Percentiles rank a stretch among this genome's conserved stretches.
Conservation (phyloP, 2,329 filamentous ascomycete species). For the Acephala macrosclerotiorum region DNA sequence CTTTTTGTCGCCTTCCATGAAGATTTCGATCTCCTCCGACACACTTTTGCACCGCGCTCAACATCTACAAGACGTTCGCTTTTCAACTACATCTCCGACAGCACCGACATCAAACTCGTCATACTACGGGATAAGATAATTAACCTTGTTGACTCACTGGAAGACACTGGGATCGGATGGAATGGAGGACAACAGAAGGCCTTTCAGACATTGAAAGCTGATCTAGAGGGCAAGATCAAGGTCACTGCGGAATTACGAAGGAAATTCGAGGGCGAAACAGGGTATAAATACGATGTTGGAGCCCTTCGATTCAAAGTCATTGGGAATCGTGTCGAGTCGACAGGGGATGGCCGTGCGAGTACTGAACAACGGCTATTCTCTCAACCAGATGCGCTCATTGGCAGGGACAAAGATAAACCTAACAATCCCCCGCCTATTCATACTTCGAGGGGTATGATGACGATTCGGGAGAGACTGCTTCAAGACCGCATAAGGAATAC, state of each 20-base stretch:
- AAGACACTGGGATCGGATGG: neutral
- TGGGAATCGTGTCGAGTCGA: neutral
- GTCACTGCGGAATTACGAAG: neutral
- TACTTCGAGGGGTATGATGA: neutral
- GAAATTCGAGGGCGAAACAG: neutral
- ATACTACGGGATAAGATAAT: neutral
- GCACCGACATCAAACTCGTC: neutral
- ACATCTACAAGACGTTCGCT: neutral
- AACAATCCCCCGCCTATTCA: neutral
- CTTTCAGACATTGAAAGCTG: neutral
- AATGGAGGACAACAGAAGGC: neutral
- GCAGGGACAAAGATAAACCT: neutral
- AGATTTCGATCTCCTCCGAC: neutral
- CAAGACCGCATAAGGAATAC: neutral
- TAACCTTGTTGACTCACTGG: neutral
- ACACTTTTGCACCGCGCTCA: neutral
- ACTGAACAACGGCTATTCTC: neutral
- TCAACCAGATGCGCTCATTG: neutral
- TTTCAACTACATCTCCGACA: neutral
- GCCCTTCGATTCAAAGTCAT: neutral
- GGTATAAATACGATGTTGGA: neutral
- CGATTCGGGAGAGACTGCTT: neutral
- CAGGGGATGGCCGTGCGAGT: neutral
- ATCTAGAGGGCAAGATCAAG: neutral
- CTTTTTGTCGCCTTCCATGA: neutral